Evolutionary conservation across 1,284 basidiomycete species (phyloP), one percentile per base, ranked within the genome.

Genomic region (Leccinum fuscescens): DNA sequence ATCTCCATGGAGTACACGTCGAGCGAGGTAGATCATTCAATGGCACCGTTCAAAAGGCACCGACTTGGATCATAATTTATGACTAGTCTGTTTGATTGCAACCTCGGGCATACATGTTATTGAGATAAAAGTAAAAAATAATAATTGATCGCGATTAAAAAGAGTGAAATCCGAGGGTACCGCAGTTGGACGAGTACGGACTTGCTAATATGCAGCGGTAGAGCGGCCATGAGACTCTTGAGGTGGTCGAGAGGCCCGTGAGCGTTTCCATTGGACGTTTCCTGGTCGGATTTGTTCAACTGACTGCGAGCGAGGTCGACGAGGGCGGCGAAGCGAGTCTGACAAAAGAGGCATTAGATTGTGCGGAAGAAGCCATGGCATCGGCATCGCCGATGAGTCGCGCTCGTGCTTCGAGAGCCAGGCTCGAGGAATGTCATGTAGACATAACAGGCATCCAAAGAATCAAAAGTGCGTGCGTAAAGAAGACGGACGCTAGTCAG

Each of bases 1-100:
- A 76, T 90, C 17, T 74, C 80, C 3, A 74, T 96, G 58, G 93
- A 96, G 67, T 96, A 90, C 67, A 83, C 82, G 8, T 73, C 79
- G 17, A 77, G 76, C 20, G 94, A 96, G 63, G 86, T 95, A 4
- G 90, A 94, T 14, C 27, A 27, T 27, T 27, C 27, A 27, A 27
- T 35, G 71, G 77, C 78, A 14, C 85, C 87, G 0, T 95, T 94
- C 75, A 87, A 82, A 72, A 80, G 83, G 54, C 88, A 90, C 69
- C 78, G 83, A 54, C 75, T 83, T 53, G 78, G 76, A 50, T 76
- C 75, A 57, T 84, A 76, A 70, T 20, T 17, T 35, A 55, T 44
- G 44, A 60, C 56, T 31, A 64, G 44, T 60, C 51, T 60, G 65
- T 62, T 56, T 60, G 27, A 17, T 49, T 22, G 12, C 48, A 57